Conservation (phyloP, 768 basidiomycete genomes). For the Russula virescens region DNA sequence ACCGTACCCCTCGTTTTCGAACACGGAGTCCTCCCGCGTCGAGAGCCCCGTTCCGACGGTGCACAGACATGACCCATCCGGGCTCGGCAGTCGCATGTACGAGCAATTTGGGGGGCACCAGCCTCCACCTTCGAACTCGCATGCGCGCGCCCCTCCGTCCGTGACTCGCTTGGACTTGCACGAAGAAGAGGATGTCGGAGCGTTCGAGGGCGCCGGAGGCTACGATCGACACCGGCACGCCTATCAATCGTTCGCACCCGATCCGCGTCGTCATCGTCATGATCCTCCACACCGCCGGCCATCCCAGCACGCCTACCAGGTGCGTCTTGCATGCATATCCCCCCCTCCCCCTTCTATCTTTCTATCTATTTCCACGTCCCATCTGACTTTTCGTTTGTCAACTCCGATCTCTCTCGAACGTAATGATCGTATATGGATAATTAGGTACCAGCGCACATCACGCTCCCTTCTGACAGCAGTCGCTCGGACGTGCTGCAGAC, state of each 20-base stretch:
- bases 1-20: constrained; percentile 10
- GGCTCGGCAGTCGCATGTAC: constrained; percentile 12
- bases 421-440: not conserved
- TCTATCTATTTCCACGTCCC: not conserved
- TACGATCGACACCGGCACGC: constrained; percentile 3
- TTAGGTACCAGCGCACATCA: constrained; percentile 3
- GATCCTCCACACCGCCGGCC: constrained; percentile 3
- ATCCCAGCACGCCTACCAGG: constrained; percentile 6
- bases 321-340: not conserved
- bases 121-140: not conserved
- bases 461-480: constrained; percentile 8
- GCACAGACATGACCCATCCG: constrained; percentile 12
- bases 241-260: not conserved
- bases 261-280: not conserved
- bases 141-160: not conserved
- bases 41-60: constrained; percentile 21
- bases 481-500: constrained; percentile 21
- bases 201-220: not conserved
- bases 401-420: not conserved
- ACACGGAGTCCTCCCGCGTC: constrained; percentile 14
- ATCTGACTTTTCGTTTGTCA: not conserved
- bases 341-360: no score
- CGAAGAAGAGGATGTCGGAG: not conserved
- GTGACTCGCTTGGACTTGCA: constrained; percentile 19
- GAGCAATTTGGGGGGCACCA: constrained; percentile 15